phyloP scores from a whole-genome alignment of 1,139 yeast genomes.

The Blastobotrys illinoisensis region DNA sequence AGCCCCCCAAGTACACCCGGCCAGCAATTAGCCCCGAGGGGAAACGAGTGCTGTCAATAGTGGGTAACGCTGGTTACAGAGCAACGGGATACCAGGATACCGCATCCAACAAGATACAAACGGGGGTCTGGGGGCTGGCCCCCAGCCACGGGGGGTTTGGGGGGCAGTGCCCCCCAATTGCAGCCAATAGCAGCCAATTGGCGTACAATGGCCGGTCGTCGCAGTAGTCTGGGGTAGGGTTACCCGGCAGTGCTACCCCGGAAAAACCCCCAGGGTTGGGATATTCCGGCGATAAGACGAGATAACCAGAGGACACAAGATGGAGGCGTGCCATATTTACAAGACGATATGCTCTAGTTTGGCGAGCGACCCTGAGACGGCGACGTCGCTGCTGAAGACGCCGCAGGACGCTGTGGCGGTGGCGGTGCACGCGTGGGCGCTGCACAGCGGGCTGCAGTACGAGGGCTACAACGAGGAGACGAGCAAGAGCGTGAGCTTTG shows the following conservation, averaged over 20 bases:
- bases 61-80: too few species aligned
- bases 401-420: slow-evolving; percentile 24
- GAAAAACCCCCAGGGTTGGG: neutral
- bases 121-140: too few species aligned
- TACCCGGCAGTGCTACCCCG: neutral
- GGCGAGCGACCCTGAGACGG: slow-evolving; percentile 19
- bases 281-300: neutral
- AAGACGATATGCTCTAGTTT: slow-evolving; percentile 17
- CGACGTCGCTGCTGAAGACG: slow-evolving; percentile 13
- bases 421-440: slow-evolving; percentile 21
- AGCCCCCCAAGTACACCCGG: too few species aligned
- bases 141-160: too few species aligned
- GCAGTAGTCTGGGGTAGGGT: neutral
- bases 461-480: slow-evolving; percentile 9
- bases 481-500: slow-evolving; percentile 1
- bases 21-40: too few species aligned
- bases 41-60: too few species aligned
- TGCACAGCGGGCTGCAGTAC: slow-evolving; percentile 12
- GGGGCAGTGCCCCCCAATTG: too few species aligned
- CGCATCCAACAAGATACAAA: too few species aligned
- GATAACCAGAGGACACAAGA: slow-evolving; percentile 1
- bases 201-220: too few species aligned
- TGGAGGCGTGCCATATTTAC: slow-evolving; percentile 24
- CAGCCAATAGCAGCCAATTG: too few species aligned
- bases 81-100: too few species aligned